Base-by-base conservation (phyloP, 2,329 filamentous ascomycete species). In the Verticillium albo-atrum region DNA sequence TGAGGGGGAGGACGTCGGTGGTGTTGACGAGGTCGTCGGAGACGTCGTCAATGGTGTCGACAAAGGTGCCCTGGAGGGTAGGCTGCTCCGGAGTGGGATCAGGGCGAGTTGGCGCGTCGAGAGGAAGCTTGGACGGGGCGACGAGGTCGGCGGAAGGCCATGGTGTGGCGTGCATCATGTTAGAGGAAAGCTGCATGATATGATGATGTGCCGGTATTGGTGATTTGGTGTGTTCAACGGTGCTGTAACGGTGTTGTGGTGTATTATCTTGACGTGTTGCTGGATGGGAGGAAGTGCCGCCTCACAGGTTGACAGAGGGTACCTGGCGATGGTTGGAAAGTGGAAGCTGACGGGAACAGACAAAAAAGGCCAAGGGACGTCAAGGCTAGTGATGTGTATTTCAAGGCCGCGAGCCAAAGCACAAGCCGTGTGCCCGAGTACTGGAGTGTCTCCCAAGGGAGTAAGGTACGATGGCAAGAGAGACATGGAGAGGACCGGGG, bases 11-110 rank as follows among this genome's bases (percentile, higher is more conserved):
- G 56, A 71, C 66, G 30, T 68, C 68, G 2, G 67, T 68, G 66
- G 71, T 72, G 60, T 63, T 66, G 4, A 62, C 65, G 54, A 74
- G 64, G 55, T 69, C 66, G 1, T 71, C 68, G 2, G 72, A 74
- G 50, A 74, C 62, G 26, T 58, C 63, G 56, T 60, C 65, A 32
- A 74, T 67, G 60, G 59, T 69, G 61, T 75, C 57, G 58, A 72
- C 61, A 55, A 64, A 67, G 57, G 60, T 55, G 32, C 59, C 61
- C 28, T 51, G 50, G 4, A 53, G 27, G 26, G 56, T 23, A 20
- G 42, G 3, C 9, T 47, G 42, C 20, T 9, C 42, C 9, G n/a
- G 42, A 9, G 6, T 23, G n/a, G 20, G 10, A 23, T n/a, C 20
- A 3, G 20, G n/a, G n/a, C 42, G 42, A 17, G 35, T 17, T 14